phyloP scores from a whole-genome alignment of 2,329 filamentous ascomycete species.

The Diaporthe batatas region DNA sequence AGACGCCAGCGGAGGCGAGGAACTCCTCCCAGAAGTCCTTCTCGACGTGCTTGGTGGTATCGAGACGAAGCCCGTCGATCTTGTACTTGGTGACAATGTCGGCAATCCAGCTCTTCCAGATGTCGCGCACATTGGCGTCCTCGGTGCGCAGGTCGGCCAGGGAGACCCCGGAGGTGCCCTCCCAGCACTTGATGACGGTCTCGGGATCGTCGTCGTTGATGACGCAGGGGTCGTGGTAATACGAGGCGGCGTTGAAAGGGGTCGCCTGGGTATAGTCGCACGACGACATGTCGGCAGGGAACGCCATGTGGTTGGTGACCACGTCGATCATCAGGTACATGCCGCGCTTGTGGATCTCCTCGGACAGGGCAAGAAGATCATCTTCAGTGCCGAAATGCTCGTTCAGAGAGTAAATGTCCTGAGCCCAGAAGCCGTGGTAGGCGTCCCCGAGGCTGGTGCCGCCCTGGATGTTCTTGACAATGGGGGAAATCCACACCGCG shows the following conservation, averaged over 20 bases:
- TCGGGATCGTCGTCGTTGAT: conserved; percentile 1
- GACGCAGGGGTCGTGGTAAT: conserved; percentile 42
- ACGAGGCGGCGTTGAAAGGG: conserved; percentile 47
- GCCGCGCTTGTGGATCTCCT: conserved; percentile 43
- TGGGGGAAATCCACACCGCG: conserved; percentile 30
- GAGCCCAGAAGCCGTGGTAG: conserved; percentile 45
- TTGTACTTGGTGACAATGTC: conserved; percentile 67
- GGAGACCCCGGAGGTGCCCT: conserved; percentile 39
- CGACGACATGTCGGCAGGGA: conserved; percentile 46
- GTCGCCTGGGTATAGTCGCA: conserved; percentile 45
- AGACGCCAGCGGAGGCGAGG: conserved; percentile 63
- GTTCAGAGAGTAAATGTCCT: conserved; percentile 31
- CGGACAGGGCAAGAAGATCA: conserved; percentile 12
- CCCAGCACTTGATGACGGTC: conserved; percentile 30
- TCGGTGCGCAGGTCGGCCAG: conserved; percentile 71
- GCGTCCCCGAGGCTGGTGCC: conserved; percentile 41
- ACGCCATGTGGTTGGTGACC: conserved; percentile 67
- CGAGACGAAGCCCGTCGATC: conserved; percentile 71
- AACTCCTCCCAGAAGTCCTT: conserved; percentile 66
- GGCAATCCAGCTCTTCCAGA: conserved; percentile 68
- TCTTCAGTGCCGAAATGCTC: conserved; percentile 32
- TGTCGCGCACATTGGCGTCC: conserved; percentile 58
- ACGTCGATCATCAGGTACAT: conserved; percentile 73
- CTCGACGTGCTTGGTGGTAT: conserved; percentile 69
- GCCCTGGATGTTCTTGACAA: conserved; percentile 24